Base-by-base conservation (phyloP, 345 rosid genomes). In the Citrus reticulata region DNA sequence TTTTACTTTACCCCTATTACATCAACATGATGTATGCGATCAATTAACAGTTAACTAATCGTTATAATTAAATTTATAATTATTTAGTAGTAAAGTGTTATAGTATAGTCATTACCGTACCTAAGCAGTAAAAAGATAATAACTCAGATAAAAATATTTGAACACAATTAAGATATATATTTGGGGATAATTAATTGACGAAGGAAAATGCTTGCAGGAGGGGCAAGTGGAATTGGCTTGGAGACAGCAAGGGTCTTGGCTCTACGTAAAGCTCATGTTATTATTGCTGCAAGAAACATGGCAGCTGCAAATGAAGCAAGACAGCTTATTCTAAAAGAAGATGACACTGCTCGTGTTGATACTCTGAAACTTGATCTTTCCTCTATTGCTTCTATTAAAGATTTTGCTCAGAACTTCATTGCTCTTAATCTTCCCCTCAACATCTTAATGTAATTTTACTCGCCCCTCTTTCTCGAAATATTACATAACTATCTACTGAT, bases 161-260 rank as follows among this genome's bases (percentile, higher is more conserved):
- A n/a, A 39, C 11, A 22, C 24, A 67, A 11, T 10, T 20, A 37
- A 7, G n/a, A 10, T 34, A 59, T 59, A 24, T n/a, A 22, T 14
- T 11, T 59, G 16, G 24, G 22, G 57, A 51, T 51, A 51, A 20
- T 34, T 60, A 20, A 73, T 35, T 46, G 8, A 42, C 58, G 32
- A 60, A 65, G 65, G 30, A 40, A 24, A 6, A 13, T 37, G 10
- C 42, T 35, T 74, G 70, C 81, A 95, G 98, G 99, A 77, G 99
- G 98, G 65, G 93, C 97, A 20, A 86, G 93, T 78, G 98, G 98
- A 70, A 96, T 96, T 57, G 99, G 99, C 25, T 78, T 93, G 69
- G 99, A 96, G 84, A 90, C 99, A 22, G 89, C 95, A 77, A 88
- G 97, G 87, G 97, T 96, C 13, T 66, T 96, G 79, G 94, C 91